A percentile compares a stretch with the other conserved stretches of the same genome.
Evolutionary conservation across 495 filamentous ascomycete species (phyloP).

Genomic region (Chlorociboria aeruginascens): DNA sequence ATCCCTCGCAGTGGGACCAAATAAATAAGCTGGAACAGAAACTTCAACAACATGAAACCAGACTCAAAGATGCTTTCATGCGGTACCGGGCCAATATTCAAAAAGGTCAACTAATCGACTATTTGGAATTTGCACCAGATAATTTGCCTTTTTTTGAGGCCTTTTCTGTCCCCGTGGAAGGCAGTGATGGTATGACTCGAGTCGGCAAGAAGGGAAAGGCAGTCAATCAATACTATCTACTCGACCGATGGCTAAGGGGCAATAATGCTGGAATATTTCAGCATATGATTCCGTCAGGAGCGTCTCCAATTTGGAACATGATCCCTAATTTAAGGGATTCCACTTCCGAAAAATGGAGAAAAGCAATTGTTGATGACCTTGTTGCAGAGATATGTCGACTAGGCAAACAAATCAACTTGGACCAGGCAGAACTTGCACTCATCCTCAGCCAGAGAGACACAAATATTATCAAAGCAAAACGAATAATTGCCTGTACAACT

Average conservation of each 20-base stretch:
- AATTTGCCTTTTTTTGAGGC: slow-evolving; percentile 44
- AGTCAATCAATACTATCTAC: slow-evolving; percentile 39
- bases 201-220: slow-evolving; percentile 36
- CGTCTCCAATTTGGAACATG: slow-evolving; percentile 42
- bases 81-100: slow-evolving; percentile 9
- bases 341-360: slow-evolving; percentile 34
- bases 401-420: slow-evolving; percentile 30
- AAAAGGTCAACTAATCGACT: slow-evolving; percentile 37
- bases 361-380: slow-evolving; percentile 36
- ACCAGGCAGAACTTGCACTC: slow-evolving; percentile 26
- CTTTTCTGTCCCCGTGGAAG: slow-evolving; percentile 31
- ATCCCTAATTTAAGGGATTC: slow-evolving; percentile 22
- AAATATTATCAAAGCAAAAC: slow-evolving; percentile 37
- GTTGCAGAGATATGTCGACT: slow-evolving; percentile 26
- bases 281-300: slow-evolving; percentile 18
- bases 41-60: slow-evolving; percentile 2
- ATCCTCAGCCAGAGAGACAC: slow-evolving; percentile 34
- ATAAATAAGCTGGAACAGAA: slow-evolving; percentile 4
- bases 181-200: slow-evolving; percentile 27
- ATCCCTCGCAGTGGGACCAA: slow-evolving; percentile 6
- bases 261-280: slow-evolving; percentile 30
- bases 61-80: slow-evolving; percentile 19
- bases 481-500: slow-evolving; percentile 66
- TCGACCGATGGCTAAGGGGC: slow-evolving; percentile 43
- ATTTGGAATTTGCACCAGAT: slow-evolving; percentile 47